Evolutionary conservation across 495 filamentous ascomycete species (phyloP), one percentile per base, ranked within the genome.

Genomic region (Neurospora sp.): DNA sequence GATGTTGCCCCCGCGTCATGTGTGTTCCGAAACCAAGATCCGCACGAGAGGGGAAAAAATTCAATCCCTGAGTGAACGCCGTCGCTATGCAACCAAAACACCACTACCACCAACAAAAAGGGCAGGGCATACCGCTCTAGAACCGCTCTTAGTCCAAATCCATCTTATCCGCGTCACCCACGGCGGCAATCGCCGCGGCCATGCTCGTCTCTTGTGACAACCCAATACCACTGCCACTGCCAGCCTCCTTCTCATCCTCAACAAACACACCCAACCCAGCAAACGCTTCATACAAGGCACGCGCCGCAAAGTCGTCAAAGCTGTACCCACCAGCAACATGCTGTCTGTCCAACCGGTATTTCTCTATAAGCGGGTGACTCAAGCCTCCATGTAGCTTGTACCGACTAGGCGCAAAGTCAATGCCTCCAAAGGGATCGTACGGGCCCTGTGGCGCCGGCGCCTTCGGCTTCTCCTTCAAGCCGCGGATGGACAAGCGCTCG

Each of bases 391-490:
- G 69, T 19, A 94, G 76, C 21, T 86, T 82, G 78, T 91, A 96
- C 77, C 93, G 89, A 76, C 92, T 87, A 39, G 89, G 89, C 74
- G 84, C 83, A 70, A 92, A 87, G 24, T 88, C 86, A 71, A 93
- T 76, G 0, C 93, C 95, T 7, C 89, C 93, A 78, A 97, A 96
- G 2, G 95, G 92, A 86, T 98, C 94, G 80, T 96, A 98, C 2
- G 92, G 89, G 73, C 91, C 89, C 37, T 82, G 81, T 7, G 81
- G 76, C 13, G 71, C 74, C 13, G 77, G 73, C 40, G 77, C 74
- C 72, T 81, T 80, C 42, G 75, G 76, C 78, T 86, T 86, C 77
- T 90, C 89, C 80, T 91, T 94, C 71, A 97, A 86, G 5, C 94
- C 94, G 75, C 92, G 90, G 80, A 97, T 93, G 19, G 84, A 85